Base-by-base conservation (phyloP, 176 grass and related monocot genomes). In the Hyparrhenia diplandra region DNA sequence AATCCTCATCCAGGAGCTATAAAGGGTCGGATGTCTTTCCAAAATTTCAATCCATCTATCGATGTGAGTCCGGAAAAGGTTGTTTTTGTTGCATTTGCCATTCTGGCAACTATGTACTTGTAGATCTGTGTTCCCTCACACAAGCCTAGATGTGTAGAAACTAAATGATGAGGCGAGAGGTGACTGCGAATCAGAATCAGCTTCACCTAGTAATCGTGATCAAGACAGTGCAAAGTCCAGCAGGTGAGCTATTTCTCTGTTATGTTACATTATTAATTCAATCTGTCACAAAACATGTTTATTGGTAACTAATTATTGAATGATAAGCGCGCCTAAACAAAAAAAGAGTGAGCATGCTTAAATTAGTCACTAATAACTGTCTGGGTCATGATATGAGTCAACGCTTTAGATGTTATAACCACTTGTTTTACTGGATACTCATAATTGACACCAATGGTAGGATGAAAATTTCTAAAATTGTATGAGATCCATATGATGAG, bases 11-110 rank as follows among this genome's bases (percentile, higher is more conserved):
- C 88, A 16, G 88, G 88, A 88, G 96, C 90, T 46, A 49, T 90
- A 69, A 93, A 76, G 87, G 96, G 96, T 43, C 88, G 96, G 14
- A 89, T 98, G 88, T 98, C 96, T 17, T 98, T 98, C 84, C 88
- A 85, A 63, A 95, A 88, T 87, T 98, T 95, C 73, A 98, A 98
- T 80, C 86, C 90, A 20, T 86, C 81, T 25, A 93, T 98, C 9
- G 90, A 98, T 77, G 96, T 98, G 83, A 93, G 88, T 78, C 42
- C 76, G 68, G 20, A n/a, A 84, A 84, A 51, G 29, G 36, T 80
- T 73, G 13, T 65, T 92, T 20, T 24, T 42, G 10, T 65, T 64
- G 78, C 16, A 51, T 73, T 1, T 76, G 35, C 30, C 79, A 51
- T 80, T 74, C 2, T 47, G 7, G 10, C 21, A 39, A 42, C 34